Evolutionary conservation across 306 rosid species (phyloP), one percentile per base, ranked within the genome.

Genomic region (Erythrophleum fordii): DNA sequence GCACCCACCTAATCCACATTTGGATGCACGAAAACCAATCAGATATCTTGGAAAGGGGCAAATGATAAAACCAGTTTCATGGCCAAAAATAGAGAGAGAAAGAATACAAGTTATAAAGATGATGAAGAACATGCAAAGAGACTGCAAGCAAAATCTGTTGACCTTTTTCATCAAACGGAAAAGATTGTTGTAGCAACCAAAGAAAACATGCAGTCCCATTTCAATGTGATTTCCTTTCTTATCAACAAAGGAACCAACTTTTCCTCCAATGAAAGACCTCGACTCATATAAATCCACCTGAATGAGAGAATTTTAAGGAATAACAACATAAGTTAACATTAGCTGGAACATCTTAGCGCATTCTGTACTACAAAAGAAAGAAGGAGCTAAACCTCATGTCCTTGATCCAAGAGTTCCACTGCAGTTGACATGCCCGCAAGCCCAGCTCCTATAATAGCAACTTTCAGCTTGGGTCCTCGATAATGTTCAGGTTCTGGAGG

Each of bases 351-450:
- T 9, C 62, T 48, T 6, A 39, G 25, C 12, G 51, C 65, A 73
- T 69, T 42, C 35, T 41, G 53, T 70, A 73, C 77, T 56, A 23
- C 53, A 59, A 48, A n/a, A 29, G 53, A 20, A n/a, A 61, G 26
- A 59, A 80, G 35, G 82, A 79, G 78, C 18, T 71, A 69, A 84
- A 95, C 99, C 99, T 95, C 98, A 22, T 95, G 99, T 14, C 99
- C 98, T 89, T 91, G 98, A 87, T 95, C 96, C 93, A 95, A 85
- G 82, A 95, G 98, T 81, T 95, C 99, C 69, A 93, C 98, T 1
- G 98, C 99, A 20, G 99, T 95, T 61, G 98, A 93, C 99, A 95
- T 93, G 83, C 99, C 98, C 0, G 98, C 99, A 84, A 95, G 96
- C 35, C 99, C 99, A 82, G 99, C 98, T 72, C 99, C 98, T 62